Conservation (phyloP, 2,329 filamentous ascomycete species). For the Metarhizium sp. region DNA sequence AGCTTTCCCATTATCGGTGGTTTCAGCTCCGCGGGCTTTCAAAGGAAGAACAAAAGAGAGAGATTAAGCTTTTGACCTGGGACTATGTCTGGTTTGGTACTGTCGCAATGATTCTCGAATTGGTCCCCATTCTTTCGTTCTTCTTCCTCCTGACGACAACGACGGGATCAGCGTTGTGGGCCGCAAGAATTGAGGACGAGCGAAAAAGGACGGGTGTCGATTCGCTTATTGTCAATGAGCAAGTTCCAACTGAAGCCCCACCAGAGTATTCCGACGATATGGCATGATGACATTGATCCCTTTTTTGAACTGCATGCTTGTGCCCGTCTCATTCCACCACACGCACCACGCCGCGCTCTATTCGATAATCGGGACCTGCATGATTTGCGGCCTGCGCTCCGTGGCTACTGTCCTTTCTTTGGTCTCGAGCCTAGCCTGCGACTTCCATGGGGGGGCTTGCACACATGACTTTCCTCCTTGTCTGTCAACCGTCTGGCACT, state of each 20-base stretch:
- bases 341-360: too few species aligned
- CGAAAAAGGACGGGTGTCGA: slow-evolving; percentile 14
- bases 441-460: neutral
- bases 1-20: slow-evolving; percentile 84
- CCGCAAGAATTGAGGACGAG: slow-evolving; percentile 62
- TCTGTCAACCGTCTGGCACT: neutral
- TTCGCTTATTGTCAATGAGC: slow-evolving; percentile 7
- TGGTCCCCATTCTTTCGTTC: slow-evolving; percentile 88
- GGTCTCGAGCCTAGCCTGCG: neutral
- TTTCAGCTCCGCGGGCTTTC: slow-evolving; percentile 70
- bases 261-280: slow-evolving; percentile 20
- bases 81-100: slow-evolving; percentile 94
- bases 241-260: slow-evolving; percentile 12
- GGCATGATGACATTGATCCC: neutral
- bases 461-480: neutral
- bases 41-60: slow-evolving; percentile 63
- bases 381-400: neutral
- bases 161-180: slow-evolving; percentile 80
- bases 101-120: slow-evolving; percentile 71
- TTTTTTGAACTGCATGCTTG: neutral
- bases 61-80: slow-evolving; percentile 58
- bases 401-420: neutral
- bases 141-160: slow-evolving; percentile 86
- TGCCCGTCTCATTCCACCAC: too few species aligned
- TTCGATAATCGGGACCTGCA: neutral